phyloP scores from a whole-genome alignment of 2,329 filamentous ascomycete genomes.

The Magnaporthiopsis poae region DNA sequence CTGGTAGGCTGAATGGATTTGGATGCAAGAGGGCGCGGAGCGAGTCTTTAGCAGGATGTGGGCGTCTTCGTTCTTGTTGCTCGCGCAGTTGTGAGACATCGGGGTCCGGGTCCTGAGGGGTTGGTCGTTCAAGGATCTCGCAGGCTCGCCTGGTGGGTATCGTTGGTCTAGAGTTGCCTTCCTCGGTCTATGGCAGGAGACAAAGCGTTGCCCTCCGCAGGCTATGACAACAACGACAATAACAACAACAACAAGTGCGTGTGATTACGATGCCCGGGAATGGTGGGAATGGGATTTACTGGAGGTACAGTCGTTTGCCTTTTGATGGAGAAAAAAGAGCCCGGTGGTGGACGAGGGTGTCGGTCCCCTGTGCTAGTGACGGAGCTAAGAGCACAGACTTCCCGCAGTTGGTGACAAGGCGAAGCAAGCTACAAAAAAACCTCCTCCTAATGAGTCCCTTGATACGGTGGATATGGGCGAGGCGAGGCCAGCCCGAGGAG shows the following conservation, averaged over 20 bases:
- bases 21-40: not conserved
- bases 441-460: not conserved
- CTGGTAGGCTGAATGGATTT: not conserved
- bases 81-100: constrained; percentile 3
- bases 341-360: not conserved
- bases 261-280: not conserved
- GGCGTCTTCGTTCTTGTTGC: not conserved
- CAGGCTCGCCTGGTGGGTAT: not conserved
- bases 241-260: not conserved
- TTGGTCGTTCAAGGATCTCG: not conserved
- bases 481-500: not conserved
- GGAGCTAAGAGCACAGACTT: constrained; percentile 1
- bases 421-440: not conserved
- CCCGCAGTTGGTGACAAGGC: not conserved
- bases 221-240: not conserved
- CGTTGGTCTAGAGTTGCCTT: not conserved
- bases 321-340: not conserved
- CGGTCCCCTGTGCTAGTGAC: not conserved
- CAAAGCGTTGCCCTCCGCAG: not conserved
- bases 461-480: not conserved
- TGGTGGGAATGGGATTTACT: not conserved
- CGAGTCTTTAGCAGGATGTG: not conserved
- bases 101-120: not conserved
- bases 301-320: not conserved
- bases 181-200: not conserved